These are phyloP conservation scores for Paulownia fortunei DNA, from an alignment of 257 asterid genomes.

Conservation along the genomic window DNA sequence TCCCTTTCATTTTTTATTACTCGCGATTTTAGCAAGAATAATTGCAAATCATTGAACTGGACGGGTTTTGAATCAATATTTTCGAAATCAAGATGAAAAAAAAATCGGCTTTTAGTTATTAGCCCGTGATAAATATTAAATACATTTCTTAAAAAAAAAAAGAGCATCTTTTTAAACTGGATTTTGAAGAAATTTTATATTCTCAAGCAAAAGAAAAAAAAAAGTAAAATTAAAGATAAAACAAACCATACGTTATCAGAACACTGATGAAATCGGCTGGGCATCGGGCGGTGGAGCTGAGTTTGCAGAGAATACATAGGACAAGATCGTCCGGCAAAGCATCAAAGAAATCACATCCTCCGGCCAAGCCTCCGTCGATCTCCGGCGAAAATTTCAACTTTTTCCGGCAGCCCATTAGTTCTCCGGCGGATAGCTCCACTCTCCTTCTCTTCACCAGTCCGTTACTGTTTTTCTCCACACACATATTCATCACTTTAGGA, in stretches of 20 bases:
- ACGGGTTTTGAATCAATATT: background rate
- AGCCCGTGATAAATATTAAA: background rate
- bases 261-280: slow-evolving; percentile 74
- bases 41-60: background rate
- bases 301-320: slow-evolving; percentile 57
- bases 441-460: slow-evolving; percentile 33
- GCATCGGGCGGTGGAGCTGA: slow-evolving; percentile 59
- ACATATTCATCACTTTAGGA: slow-evolving; percentile 44
- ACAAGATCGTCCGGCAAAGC: slow-evolving; percentile 83
- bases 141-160: background rate
- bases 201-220: background rate
- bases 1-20: background rate
- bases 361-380: background rate
- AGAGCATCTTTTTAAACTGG: background rate
- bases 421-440: slow-evolving; percentile 33
- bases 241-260: slow-evolving; percentile 60
- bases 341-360: slow-evolving; percentile 55
- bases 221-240: background rate
- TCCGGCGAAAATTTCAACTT: slow-evolving; percentile 41
- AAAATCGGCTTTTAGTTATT: background rate
- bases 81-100: background rate
- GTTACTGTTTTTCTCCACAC: slow-evolving; percentile 23
- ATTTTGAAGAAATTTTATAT: background rate
- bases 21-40: background rate
- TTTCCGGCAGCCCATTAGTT: slow-evolving; percentile 38